A percentile compares a stretch with the other conserved stretches of the same genome.
Conservation (phyloP, 805 yeast genomes). For the Metschnikowia gelsemii region DNA sequence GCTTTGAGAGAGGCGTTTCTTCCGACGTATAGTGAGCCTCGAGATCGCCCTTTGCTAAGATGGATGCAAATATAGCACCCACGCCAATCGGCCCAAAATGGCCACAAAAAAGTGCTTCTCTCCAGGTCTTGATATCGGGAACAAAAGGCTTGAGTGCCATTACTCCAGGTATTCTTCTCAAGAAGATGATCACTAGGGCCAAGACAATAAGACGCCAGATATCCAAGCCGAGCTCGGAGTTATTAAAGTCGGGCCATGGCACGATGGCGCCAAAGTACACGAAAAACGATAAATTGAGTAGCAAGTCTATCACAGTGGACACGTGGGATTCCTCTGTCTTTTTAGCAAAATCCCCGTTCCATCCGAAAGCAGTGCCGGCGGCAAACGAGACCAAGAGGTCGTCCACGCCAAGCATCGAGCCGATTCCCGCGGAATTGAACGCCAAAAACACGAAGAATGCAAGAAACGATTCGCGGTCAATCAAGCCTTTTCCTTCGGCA, state of each 20-base stretch:
- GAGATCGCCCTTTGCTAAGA: conserved; percentile 70
- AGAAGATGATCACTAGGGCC: conserved; percentile 69
- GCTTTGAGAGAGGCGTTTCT: conserved; percentile 53
- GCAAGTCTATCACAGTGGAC: conserved; percentile 83
- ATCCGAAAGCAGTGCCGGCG: conserved; percentile 90
- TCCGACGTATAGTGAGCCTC: conserved; percentile 52
- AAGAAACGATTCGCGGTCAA: conserved; percentile 86
- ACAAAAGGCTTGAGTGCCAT: conserved; percentile 70
- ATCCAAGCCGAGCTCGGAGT: conserved; percentile 56
- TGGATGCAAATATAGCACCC: conserved; percentile 84
- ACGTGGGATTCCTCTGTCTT: conserved; percentile 84
- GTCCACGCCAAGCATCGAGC: conserved; percentile 84
- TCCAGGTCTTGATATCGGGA: conserved; percentile 88
- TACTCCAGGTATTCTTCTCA: conserved; percentile 83
- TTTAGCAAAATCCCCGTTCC: conserved; percentile 88
- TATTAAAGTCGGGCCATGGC: conserved; percentile 82
- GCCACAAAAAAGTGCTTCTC: conserved; percentile 92
- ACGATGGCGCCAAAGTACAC: conserved; percentile 88
- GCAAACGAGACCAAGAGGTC: conserved; percentile 86
- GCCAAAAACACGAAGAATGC: conserved; percentile 82
- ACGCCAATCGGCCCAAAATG: conserved; percentile 97
- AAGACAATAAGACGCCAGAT: conserved; percentile 79
- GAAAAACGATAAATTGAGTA: conserved; percentile 81
- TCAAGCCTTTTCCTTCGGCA: conserved; percentile 66
- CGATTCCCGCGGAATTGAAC: conserved; percentile 83